Evolutionary conservation across 305 asterid genomes (phyloP).

Genomic region (Fraxinus dipetala): DNA sequence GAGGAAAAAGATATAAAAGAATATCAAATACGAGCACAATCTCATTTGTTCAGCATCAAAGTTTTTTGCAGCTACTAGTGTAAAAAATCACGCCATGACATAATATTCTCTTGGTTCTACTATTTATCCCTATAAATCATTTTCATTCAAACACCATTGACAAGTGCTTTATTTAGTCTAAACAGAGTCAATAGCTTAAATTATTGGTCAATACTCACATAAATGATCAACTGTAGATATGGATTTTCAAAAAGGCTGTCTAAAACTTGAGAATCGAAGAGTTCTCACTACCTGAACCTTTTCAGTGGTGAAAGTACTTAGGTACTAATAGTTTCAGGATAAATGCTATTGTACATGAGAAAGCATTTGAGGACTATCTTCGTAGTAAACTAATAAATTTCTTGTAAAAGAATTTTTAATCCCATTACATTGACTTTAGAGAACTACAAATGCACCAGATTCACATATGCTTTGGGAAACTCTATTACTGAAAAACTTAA

Average conservation of each 20-base stretch:
- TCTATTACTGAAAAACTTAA: not conserved
- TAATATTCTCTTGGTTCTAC: not conserved
- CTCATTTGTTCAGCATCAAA: not conserved
- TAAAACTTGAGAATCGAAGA: not conserved
- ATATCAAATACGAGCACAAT: not conserved
- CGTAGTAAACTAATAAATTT: not conserved
- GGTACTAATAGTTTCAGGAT: not conserved
- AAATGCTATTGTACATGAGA: not conserved
- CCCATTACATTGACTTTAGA: not conserved
- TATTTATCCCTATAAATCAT: not conserved
- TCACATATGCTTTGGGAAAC: not conserved
- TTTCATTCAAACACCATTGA: not conserved
- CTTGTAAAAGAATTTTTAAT: not conserved
- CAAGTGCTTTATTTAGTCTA: not conserved
- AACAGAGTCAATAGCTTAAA: not conserved
- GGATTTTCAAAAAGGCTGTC: not conserved
- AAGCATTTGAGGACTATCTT: not conserved
- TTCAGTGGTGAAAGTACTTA: not conserved
- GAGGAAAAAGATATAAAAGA: not conserved
- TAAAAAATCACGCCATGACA: not conserved
- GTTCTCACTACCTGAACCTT: not conserved
- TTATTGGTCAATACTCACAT: not conserved
- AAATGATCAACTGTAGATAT: not conserved
- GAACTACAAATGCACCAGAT: not conserved
- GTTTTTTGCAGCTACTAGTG: not conserved